Evolutionary conservation across 768 basidiomycete species (phyloP), one percentile per base, ranked within the genome.

Genomic region (Russula olivacea): DNA sequence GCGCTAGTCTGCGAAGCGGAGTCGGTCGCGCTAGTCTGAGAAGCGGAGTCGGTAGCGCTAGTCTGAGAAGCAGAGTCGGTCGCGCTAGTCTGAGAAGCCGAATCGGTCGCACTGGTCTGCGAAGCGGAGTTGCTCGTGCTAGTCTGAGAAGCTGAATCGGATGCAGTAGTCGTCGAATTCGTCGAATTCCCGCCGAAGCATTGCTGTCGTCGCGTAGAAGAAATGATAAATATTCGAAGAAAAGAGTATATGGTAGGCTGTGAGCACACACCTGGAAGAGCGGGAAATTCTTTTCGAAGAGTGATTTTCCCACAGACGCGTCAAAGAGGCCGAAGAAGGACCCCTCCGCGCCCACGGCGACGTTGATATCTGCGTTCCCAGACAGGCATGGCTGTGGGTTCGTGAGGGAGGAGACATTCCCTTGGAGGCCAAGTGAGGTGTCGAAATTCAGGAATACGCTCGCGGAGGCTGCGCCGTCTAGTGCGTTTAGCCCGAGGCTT

Each of bases 401-500:
- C 9, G 49, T 12, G 15, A 2, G 1, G 30, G 3, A 0, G 38
- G 38, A 38, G 4, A 38, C 14, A 2, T 30, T 21, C 10, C 43
- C 51, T 0, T 17, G 25, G 34, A 58, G 12, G 32, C 4, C 36
- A 5, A 28, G 43, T 41, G 60, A 53, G 40, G 60, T 55, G 15
- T 61, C 55, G 34, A 65, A 34, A 1, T 50, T 32, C 12, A 65
- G 43, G 25, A 61, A 61, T 12, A 54, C 53, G 23, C 21, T 40
- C 38, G 53, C 4, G 7, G 53, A 54, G 2, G 4, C 53, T 15
- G 12, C 12, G 23, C 45, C 47, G n/a, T 50, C 49, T 21, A 63
- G 54, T 23, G 57, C 51, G 19, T n/a, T 30, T n/a, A 50, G 12
- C 4, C 19, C 58, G 14, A 67, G 48, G 23, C 8, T 62, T 57